phyloP scores from a whole-genome alignment of 2,329 filamentous ascomycete genomes.

The Aspergillus piperis region DNA sequence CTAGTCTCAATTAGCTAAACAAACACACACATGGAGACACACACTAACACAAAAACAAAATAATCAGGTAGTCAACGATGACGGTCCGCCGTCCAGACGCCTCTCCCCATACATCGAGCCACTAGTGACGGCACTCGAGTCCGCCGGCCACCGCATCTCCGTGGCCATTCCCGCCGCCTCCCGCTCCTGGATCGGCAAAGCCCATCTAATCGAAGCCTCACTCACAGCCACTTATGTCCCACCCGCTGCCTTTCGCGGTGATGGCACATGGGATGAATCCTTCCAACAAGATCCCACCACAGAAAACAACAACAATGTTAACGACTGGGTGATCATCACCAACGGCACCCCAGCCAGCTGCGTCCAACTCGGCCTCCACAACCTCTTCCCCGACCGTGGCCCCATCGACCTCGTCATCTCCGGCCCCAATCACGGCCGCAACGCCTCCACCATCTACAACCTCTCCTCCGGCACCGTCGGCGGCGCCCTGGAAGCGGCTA shows the following conservation, averaged over 20 bases:
- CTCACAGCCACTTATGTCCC: slow-evolving; percentile 79
- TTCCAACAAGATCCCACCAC: slow-evolving; percentile 31
- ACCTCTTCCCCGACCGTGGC: slow-evolving; percentile 69
- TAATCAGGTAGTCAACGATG: slow-evolving; percentile 61
- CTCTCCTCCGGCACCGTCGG: slow-evolving; percentile 75
- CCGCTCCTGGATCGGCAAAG: slow-evolving; percentile 94
- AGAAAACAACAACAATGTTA: not conserved
- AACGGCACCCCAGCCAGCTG: slow-evolving; percentile 77
- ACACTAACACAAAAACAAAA: not conserved
- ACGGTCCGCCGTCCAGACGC: slow-evolving; percentile 70
- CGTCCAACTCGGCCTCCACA: slow-evolving; percentile 74
- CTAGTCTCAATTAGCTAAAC: no score
- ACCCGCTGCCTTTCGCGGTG: slow-evolving; percentile 54
- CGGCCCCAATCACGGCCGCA: slow-evolving; percentile 77
- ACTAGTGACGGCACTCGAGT: slow-evolving; percentile 67
- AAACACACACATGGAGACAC: no score
- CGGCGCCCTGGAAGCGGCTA: slow-evolving; percentile 71
- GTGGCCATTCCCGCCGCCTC: slow-evolving; percentile 86
- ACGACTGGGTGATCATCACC: slow-evolving; percentile 69
- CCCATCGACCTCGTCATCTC: slow-evolving; percentile 72
- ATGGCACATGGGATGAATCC: slow-evolving; percentile 54
- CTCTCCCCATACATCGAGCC: slow-evolving; percentile 75
- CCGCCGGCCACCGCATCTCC: slow-evolving; percentile 76
- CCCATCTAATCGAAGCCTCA: slow-evolving; percentile 85
- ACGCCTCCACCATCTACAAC: slow-evolving; percentile 75